Conservation (phyloP, 495 filamentous ascomycete species). For the Penicillium taxi region DNA sequence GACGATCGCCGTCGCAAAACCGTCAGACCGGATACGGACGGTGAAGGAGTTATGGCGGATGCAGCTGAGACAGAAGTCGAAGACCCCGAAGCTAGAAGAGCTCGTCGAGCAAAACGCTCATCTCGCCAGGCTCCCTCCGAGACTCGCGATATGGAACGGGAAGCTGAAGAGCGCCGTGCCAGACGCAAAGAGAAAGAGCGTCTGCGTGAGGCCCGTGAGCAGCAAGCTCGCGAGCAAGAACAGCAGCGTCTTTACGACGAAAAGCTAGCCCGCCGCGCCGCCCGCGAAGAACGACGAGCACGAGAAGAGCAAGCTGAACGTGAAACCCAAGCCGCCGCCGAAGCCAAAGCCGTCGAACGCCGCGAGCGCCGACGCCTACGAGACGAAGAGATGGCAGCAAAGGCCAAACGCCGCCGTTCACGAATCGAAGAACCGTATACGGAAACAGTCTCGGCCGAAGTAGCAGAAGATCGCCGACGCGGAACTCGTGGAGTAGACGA, state of each 20-base stretch:
- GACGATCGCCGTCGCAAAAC: conserved; percentile 37
- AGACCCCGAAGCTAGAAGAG: conserved; percentile 44
- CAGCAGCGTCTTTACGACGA: conserved; percentile 39
- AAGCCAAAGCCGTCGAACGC: conserved; percentile 34
- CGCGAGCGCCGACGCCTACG: conserved; percentile 28
- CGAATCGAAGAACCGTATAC: conserved; percentile 24
- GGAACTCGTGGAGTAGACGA: conserved; percentile 23
- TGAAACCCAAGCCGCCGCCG: conserved; percentile 36
- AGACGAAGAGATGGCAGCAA: conserved; percentile 25
- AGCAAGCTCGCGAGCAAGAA: conserved; percentile 39
- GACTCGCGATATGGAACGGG: conserved; percentile 32
- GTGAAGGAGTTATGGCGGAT: conserved; percentile 39
- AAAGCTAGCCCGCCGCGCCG: conserved; percentile 36
- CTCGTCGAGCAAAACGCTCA: conserved; percentile 38
- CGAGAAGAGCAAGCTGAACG: conserved; percentile 42
- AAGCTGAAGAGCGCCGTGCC: conserved; percentile 39
- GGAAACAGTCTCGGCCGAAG: conserved; percentile 13
- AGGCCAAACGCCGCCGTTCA: conserved; percentile 28
- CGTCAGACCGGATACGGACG: conserved; percentile 35
- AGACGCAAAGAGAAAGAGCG: conserved; percentile 35
- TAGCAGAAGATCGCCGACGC: conserved; percentile 16
- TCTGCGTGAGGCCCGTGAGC: conserved; percentile 33
- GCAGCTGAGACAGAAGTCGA: conserved; percentile 40
- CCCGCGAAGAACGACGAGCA: conserved; percentile 41
- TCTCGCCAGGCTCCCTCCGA: conserved; percentile 32